Evolutionary conservation across 768 basidiomycete species (phyloP).

Genomic region (Sistotremastrum suecicum): DNA sequence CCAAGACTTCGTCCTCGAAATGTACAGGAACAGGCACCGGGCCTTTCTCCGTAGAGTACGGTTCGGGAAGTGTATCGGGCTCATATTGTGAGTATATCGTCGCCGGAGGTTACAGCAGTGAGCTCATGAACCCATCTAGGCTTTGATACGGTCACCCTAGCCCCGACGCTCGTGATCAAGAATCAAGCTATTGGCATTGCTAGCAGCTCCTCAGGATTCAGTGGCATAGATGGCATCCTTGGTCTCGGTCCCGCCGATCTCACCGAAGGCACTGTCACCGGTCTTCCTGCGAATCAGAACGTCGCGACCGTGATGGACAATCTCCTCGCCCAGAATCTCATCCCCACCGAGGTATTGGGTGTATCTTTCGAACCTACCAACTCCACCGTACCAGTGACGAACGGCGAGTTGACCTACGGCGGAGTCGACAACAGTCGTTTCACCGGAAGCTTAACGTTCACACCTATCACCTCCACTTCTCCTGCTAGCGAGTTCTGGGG

Average conservation of each 20-base stretch:
- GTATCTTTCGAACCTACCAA: conserved; percentile 13
- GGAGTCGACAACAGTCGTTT: conserved; percentile 6
- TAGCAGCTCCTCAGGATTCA: conserved; percentile 27
- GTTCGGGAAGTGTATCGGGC: conserved; percentile 39
- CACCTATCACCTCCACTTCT: conserved; percentile 8
- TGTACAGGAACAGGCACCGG: conserved; percentile 21
- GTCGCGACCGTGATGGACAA: conserved; percentile 16
- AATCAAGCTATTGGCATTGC: conserved; percentile 37
- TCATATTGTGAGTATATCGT: conserved; percentile 29
- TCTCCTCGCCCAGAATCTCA: conserved; percentile 10
- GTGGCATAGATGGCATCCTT: conserved; percentile 37
- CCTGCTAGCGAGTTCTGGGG: conserved; percentile 18
- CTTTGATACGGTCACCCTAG: conserved; percentile 32
- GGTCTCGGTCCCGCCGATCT: conserved; percentile 43
- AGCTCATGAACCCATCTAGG: too few species aligned
- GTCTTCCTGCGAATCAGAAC: neutral
- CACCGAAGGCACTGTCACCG: conserved; percentile 16
- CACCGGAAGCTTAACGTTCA: conserved; percentile 3
- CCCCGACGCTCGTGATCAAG: conserved; percentile 24
- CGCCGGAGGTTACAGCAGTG: neutral
- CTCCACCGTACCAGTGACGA: conserved; percentile 5
- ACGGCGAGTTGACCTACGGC: conserved; percentile 17
- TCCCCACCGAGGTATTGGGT: conserved; percentile 9
- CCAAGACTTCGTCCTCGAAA: conserved; percentile 30
- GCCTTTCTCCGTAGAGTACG: conserved; percentile 11